Percentiles rank a stretch among this genome's conserved stretches.
Evolutionary conservation across 345 rosid species (phyloP).

Genomic region (Clarkia xantiana): DNA sequence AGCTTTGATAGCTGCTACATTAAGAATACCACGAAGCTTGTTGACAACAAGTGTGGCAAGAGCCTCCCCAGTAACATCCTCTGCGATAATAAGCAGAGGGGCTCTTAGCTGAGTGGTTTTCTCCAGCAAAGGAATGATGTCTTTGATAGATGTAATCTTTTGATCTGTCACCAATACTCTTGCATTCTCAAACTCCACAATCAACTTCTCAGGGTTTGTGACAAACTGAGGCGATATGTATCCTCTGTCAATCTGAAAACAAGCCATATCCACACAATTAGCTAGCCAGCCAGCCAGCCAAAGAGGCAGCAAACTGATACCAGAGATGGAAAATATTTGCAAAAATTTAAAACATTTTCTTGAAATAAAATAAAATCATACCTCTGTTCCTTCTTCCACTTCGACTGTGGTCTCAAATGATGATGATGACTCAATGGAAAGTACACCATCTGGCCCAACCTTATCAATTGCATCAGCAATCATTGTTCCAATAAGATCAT

Average conservation of each 20-base stretch:
- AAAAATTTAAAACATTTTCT: not conserved
- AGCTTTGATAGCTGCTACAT: conserved; percentile 91
- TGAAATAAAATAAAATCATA: conserved; percentile 12
- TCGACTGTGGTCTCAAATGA: conserved; percentile 93
- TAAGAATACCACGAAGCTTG: conserved; percentile 82
- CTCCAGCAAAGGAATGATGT: conserved; percentile 82
- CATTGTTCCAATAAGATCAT: conserved; percentile 88
- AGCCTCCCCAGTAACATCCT: conserved; percentile 95
- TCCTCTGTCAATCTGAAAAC: conserved; percentile 79
- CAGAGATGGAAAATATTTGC: not conserved
- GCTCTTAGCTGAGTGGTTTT: conserved; percentile 85
- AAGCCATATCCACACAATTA: not conserved
- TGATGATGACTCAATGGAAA: conserved; percentile 95
- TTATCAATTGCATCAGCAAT: conserved; percentile 96
- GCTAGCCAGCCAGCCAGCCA: not conserved
- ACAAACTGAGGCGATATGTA: conserved; percentile 94
- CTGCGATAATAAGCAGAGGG: conserved; percentile 85
- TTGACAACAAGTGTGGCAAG: conserved; percentile 90
- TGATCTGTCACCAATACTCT: conserved; percentile 86
- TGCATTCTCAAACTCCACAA: conserved; percentile 91
- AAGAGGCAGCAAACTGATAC: too few species aligned
- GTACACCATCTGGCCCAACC: conserved; percentile 98
- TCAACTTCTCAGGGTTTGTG: conserved; percentile 76
- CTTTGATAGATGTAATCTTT: conserved; percentile 83
- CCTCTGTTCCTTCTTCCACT: conserved; percentile 99